phyloP scores from a whole-genome alignment of 2,329 filamentous ascomycete genomes.

The Celoporthe dispersa region DNA sequence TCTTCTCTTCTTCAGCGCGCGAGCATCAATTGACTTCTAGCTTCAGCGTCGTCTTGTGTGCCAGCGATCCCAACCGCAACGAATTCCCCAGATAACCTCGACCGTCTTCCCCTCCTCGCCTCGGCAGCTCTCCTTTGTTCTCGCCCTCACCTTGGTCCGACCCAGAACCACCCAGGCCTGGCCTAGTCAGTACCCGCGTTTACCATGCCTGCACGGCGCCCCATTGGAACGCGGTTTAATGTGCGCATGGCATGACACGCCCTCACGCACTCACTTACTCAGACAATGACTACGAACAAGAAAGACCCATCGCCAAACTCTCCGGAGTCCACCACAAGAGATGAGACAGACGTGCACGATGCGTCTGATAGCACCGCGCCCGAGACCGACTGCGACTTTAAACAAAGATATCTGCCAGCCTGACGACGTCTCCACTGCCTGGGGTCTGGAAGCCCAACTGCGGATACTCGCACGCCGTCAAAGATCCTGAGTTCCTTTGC shows the following conservation, averaged over 20 bases:
- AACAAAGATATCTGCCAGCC: slow-evolving; percentile 17
- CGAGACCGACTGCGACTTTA: slow-evolving; percentile 19
- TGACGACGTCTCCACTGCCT: slow-evolving; percentile 20
- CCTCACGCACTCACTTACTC: neutral
- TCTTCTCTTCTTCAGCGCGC: neutral
- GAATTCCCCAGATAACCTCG: neutral
- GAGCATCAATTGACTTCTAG: neutral
- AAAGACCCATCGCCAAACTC: neutral
- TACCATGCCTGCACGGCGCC: neutral
- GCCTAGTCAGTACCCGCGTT: neutral
- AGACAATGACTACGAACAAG: neutral
- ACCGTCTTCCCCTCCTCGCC: neutral
- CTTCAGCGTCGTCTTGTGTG: neutral
- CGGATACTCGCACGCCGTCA: slow-evolving; percentile 24
- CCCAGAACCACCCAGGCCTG: neutral
- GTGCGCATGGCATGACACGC: neutral
- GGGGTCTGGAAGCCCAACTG: slow-evolving; percentile 29
- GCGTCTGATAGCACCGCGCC: neutral
- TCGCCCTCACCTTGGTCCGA: slow-evolving; percentile 8
- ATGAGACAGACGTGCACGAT: slow-evolving; percentile 16
- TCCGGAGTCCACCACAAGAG: slow-evolving; percentile 3
- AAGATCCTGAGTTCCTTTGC: slow-evolving; percentile 15
- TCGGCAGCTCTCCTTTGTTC: neutral
- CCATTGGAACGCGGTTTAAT: slow-evolving; percentile 1
- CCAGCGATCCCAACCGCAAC: neutral